phyloP scores from a whole-genome alignment of 805 yeast species.

The Starmerella kuoi region DNA sequence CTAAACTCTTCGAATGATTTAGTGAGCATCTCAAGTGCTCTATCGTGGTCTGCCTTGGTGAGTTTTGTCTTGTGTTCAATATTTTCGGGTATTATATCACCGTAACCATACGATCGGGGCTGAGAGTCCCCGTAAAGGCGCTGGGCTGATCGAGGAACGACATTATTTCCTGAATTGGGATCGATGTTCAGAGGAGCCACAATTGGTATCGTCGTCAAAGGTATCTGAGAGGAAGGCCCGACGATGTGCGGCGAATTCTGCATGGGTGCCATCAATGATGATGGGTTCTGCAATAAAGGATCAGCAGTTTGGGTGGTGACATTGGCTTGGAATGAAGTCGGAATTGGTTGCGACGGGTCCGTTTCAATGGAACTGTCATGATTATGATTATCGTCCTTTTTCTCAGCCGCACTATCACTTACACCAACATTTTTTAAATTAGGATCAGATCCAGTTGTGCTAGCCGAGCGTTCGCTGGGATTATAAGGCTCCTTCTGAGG shows the following conservation, averaged over 20 bases:
- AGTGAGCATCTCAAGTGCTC: not conserved
- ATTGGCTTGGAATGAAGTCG: not conserved
- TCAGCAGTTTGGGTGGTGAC: not conserved
- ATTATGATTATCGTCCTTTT: too few relatives aligned
- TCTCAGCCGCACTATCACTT: not conserved
- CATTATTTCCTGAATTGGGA: not conserved
- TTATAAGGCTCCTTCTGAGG: not conserved
- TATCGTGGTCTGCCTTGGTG: not conserved
- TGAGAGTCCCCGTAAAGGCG: not conserved
- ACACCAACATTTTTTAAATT: not conserved
- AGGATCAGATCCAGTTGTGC: not conserved
- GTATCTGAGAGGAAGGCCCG: not conserved
- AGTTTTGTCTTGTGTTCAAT: not conserved
- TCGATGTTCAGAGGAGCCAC: not conserved
- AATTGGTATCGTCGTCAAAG: too few relatives aligned
- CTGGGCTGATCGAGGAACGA: conserved; percentile 1
- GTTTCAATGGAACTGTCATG: not conserved
- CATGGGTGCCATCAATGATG: not conserved
- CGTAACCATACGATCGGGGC: conserved; percentile 2
- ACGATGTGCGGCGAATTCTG: not conserved
- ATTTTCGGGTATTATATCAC: conserved; percentile 2
- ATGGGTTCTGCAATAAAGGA: not conserved
- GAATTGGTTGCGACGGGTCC: not conserved
- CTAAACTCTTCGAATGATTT: not conserved
- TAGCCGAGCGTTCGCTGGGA: not conserved